Percentiles rank a stretch among this genome's conserved stretches.
Conservation (phyloP, 352 stramenopile species). For the Globisporangium orthogonon region DNA sequence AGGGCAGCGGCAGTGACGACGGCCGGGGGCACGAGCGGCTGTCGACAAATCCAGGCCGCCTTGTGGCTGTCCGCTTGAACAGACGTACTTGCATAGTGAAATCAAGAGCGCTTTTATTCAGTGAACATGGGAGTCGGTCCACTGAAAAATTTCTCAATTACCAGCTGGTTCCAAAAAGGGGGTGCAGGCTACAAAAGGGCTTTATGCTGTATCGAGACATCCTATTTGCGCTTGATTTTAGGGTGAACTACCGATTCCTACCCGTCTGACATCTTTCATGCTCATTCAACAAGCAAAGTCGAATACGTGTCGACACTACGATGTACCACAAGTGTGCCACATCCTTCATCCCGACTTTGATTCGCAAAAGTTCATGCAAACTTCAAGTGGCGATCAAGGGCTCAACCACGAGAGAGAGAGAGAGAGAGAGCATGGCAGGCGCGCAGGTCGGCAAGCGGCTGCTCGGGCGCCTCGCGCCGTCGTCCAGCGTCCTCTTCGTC, state of each 20-base stretch:
- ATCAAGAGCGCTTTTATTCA: neutral
- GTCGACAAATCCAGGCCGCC: neutral
- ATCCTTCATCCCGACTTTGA: neutral
- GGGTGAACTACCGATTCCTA: too few species aligned
- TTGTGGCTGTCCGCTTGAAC: neutral
- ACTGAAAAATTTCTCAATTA: too few species aligned
- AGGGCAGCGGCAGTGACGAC: neutral
- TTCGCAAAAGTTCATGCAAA: neutral
- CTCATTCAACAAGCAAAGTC: too few species aligned
- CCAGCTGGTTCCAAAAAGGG: too few species aligned
- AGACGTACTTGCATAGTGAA: neutral
- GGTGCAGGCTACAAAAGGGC: too few species aligned
- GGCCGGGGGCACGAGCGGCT: neutral
- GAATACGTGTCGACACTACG: too few species aligned
- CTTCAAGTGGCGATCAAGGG: neutral
- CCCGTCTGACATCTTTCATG: too few species aligned
- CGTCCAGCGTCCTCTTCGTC: slow-evolving; percentile 88
- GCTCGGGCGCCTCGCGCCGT: slow-evolving; percentile 47
- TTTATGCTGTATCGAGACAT: too few species aligned
- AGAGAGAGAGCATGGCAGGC: neutral
- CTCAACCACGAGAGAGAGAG: neutral
- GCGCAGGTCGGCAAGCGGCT: slow-evolving; percentile 6
- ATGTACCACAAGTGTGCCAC: too few species aligned
- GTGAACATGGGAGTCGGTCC: too few species aligned
- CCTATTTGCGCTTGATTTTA: too few species aligned